Percentiles rank a stretch among this genome's conserved stretches.
These are phyloP conservation scores for Beauveria pseudobassiana DNA, from an alignment of 2,329 filamentous ascomycete genomes.

Conservation along the genomic window DNA sequence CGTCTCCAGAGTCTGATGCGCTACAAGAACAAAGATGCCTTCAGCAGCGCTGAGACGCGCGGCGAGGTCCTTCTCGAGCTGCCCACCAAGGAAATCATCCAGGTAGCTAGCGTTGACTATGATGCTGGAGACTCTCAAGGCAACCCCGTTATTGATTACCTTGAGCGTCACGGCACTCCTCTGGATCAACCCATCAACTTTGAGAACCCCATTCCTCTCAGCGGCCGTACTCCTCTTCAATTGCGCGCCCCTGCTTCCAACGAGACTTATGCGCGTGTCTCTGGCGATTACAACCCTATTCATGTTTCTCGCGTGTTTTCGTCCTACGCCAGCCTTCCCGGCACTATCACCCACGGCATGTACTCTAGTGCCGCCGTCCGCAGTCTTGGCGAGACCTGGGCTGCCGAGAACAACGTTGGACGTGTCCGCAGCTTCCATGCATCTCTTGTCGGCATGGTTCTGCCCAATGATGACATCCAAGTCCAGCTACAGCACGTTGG, in stretches of 20 bases:
- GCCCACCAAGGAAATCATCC: conserved; percentile 93
- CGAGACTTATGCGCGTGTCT: conserved; percentile 95
- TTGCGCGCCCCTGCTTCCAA: conserved; percentile 92
- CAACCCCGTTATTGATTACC: conserved; percentile 94
- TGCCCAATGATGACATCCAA: conserved; percentile 90
- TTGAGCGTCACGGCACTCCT: conserved; percentile 81
- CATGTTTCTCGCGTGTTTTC: conserved; percentile 97
- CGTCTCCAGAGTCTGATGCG: conserved; percentile 84
- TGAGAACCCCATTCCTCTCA: conserved; percentile 93
- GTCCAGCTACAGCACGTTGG: conserved; percentile 94
- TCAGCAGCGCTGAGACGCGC: conserved; percentile 83
- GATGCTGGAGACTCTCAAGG: conserved; percentile 85
- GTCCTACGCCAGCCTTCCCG: conserved; percentile 88
- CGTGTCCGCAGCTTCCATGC: conserved; percentile 97
- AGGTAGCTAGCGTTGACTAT: conserved; percentile 96
- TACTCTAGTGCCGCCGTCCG: conserved; percentile 96
- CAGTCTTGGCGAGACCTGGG: conserved; percentile 96
- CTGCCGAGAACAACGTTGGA: conserved; percentile 95
- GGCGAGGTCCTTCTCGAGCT: conserved; percentile 91
- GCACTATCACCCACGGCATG: conserved; percentile 98
- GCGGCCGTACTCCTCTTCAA: conserved; percentile 80
- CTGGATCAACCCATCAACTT: conserved; percentile 97
- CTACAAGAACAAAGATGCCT: conserved; percentile 92
- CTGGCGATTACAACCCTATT: conserved; percentile 97
- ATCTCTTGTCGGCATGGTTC: conserved; percentile 94